A percentile compares a stretch with the other conserved stretches of the same genome.
phyloP scores from a whole-genome alignment of 805 yeast species.

The Candida endomychidarum region DNA sequence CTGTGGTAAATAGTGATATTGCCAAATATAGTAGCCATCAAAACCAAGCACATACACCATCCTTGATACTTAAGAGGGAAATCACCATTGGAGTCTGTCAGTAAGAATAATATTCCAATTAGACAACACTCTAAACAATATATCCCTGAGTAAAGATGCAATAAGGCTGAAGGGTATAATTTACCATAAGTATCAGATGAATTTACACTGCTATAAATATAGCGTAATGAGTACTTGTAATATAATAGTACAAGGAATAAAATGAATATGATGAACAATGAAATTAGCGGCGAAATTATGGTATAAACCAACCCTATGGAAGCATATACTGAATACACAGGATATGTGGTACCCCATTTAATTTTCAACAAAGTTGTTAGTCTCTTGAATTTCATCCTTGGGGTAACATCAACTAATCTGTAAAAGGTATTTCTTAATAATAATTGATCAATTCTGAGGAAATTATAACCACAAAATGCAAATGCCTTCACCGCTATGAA shows the following conservation, averaged over 20 bases:
- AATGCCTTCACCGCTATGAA: slow-evolving; percentile 74
- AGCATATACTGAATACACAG: slow-evolving; percentile 73
- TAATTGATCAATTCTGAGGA: slow-evolving; percentile 60
- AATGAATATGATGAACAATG: slow-evolving; percentile 59
- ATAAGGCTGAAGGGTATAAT: slow-evolving; percentile 70
- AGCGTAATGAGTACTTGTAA: slow-evolving; percentile 66
- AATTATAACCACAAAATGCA: slow-evolving; percentile 69
- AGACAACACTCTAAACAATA: slow-evolving; percentile 79
- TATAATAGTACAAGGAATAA: slow-evolving; percentile 55
- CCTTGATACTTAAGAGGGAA: slow-evolving; percentile 50
- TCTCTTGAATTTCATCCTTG: slow-evolving; percentile 54
- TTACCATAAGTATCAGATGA: slow-evolving; percentile 67
- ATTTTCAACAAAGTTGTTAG: slow-evolving; percentile 45
- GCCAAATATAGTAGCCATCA: slow-evolving; percentile 54
- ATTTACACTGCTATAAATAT: slow-evolving; percentile 51
- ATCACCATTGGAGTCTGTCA: slow-evolving; percentile 47
- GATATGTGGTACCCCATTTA: slow-evolving; percentile 78
- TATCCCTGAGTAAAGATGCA: slow-evolving; percentile 77
- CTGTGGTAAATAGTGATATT: slow-evolving; percentile 53
- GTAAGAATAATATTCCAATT: slow-evolving; percentile 71
- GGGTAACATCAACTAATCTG: slow-evolving; percentile 51
- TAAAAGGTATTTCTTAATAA: slow-evolving; percentile 36
- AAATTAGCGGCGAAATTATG: slow-evolving; percentile 75
- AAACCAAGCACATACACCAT: slow-evolving; percentile 49
- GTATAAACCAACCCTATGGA: slow-evolving; percentile 78